These are phyloP conservation scores for Verticillium tricorpus DNA, from an alignment of 2,329 filamentous ascomycete genomes.

Conservation along the genomic window DNA sequence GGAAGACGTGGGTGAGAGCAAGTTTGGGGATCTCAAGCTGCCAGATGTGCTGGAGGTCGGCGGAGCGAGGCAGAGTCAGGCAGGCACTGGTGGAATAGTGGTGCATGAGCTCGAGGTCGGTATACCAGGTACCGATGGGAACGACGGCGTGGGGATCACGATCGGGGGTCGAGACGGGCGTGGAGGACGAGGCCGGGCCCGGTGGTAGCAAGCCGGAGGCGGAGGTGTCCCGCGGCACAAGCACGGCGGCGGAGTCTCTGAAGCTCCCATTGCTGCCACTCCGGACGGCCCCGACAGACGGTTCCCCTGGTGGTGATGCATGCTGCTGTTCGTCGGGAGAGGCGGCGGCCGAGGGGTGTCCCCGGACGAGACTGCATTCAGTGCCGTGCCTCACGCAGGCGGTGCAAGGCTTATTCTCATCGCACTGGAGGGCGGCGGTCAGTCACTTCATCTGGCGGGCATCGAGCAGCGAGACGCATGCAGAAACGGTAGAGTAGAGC, in stretches of 20 bases:
- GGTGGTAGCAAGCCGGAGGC: background rate
- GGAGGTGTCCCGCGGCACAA: background rate
- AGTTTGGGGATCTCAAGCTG: slow-evolving; percentile 21
- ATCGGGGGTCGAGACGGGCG: slow-evolving; percentile 11
- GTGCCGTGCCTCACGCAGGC: slow-evolving; percentile 30
- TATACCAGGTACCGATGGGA: slow-evolving; percentile 18
- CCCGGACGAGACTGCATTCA: slow-evolving; percentile 19
- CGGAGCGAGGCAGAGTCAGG: slow-evolving; percentile 22
- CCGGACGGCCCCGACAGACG: background rate
- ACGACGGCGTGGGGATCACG: slow-evolving; percentile 6
- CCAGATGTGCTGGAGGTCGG: slow-evolving; percentile 10
- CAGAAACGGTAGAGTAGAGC: background rate
- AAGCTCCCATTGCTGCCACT: background rate
- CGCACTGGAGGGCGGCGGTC: slow-evolving; percentile 22
- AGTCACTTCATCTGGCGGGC: background rate
- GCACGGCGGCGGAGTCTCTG: background rate
- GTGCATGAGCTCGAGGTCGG: slow-evolving; percentile 31
- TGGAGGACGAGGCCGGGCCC: background rate
- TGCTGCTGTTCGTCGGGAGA: background rate
- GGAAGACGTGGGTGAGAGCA: slow-evolving; percentile 19
- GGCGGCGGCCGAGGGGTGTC: background rate
- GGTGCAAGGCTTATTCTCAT: slow-evolving; percentile 30
- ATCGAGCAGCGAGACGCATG: background rate
- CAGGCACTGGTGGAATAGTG: slow-evolving; percentile 26
- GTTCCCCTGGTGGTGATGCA: background rate